phyloP scores from a whole-genome alignment of 495 filamentous ascomycete species.

The Chaetomium cochliodes region DNA sequence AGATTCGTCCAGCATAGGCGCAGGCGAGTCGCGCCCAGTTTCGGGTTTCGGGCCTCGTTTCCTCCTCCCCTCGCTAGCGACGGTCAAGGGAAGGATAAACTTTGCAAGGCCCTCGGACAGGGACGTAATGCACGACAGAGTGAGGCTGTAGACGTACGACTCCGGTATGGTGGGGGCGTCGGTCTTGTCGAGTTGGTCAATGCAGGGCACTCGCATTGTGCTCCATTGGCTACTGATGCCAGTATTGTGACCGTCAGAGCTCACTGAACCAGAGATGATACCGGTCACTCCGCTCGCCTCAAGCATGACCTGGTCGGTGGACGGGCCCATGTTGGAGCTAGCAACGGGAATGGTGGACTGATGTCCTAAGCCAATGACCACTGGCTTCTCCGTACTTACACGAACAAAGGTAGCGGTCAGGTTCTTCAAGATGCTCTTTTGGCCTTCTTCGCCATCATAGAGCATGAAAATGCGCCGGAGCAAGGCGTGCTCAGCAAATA shows the following conservation, averaged over 20 bases:
- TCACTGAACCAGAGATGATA: conserved; percentile 76
- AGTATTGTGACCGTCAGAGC: conserved; percentile 59
- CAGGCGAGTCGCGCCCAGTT: conserved; percentile 45
- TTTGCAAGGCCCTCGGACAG: conserved; percentile 90
- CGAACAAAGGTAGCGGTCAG: conserved; percentile 81
- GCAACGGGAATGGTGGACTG: conserved; percentile 75
- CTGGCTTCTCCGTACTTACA: conserved; percentile 84
- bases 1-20: conserved; percentile 36
- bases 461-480: conserved; percentile 76
- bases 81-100: conserved; percentile 85
- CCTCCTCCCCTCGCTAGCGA: conserved; percentile 59
- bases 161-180: conserved; percentile 82
- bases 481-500: conserved; percentile 76
- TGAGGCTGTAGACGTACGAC: conserved; percentile 89
- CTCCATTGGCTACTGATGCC: conserved; percentile 93
- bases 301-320: conserved; percentile 76
- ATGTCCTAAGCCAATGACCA: conserved; percentile 79
- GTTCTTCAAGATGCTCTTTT: conserved; percentile 74
- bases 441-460: conserved; percentile 71
- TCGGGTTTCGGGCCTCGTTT: conserved; percentile 51
- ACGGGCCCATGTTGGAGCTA: conserved; percentile 41
- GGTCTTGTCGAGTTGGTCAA: conserved; percentile 90
- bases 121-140: conserved; percentile 79
- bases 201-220: conserved; percentile 78
- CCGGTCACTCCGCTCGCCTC: conserved; percentile 87